Percentiles rank a stretch among this genome's conserved stretches.
phyloP scores from a whole-genome alignment of 306 rosid species.

The Oemleria cerasiformis region DNA sequence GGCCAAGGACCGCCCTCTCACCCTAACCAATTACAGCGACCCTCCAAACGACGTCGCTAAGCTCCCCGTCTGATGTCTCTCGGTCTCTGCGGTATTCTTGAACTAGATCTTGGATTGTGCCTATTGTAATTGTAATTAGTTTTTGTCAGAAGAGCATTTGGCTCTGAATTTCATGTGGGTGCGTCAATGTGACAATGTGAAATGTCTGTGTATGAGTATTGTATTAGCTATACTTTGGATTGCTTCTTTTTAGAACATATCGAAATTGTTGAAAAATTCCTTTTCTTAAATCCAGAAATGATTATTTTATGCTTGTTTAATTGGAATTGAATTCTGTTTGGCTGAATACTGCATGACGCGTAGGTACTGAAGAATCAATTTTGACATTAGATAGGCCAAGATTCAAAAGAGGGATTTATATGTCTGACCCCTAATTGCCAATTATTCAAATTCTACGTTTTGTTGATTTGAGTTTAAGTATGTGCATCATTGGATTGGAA shows the following conservation, averaged over 20 bases:
- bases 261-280: background rate
- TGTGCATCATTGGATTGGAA: background rate
- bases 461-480: background rate
- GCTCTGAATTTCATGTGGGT: background rate
- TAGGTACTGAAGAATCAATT: background rate
- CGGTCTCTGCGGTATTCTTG: constrained; percentile 13
- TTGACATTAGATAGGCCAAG: background rate
- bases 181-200: background rate
- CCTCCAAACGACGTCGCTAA: constrained; percentile 23
- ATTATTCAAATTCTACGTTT: background rate
- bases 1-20: constrained; percentile 18
- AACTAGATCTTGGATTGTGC: background rate
- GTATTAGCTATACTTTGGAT: background rate
- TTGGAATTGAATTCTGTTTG: background rate
- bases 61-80: constrained; percentile 43
- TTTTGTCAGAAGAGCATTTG: background rate
- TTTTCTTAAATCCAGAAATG: background rate
- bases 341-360: background rate
- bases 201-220: constrained; percentile 21
- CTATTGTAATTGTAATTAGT: background rate
- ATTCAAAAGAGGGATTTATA: background rate
- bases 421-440: background rate
- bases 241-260: background rate
- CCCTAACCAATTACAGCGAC: constrained; percentile 10
- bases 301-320: background rate